Conservation (phyloP, 208 protist genomes). For the Crithidia sp. region DNA sequence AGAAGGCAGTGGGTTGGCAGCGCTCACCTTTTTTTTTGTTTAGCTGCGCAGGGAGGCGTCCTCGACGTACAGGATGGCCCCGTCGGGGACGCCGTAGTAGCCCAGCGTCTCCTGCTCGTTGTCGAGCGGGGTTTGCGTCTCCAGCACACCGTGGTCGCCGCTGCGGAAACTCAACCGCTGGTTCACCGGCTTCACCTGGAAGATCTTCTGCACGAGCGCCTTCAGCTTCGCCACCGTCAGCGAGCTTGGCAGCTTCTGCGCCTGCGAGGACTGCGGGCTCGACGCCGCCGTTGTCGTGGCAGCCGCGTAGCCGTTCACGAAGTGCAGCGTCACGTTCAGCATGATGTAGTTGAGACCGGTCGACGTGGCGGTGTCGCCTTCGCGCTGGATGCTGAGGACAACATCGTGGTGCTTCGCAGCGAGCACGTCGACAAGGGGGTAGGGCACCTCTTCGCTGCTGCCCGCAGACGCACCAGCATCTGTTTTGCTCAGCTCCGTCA, state of each 20-base stretch:
- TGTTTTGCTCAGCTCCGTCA: not conserved
- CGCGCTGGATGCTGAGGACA: conserved; percentile 77
- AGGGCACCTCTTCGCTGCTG: conserved; percentile 26
- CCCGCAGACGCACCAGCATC: not conserved
- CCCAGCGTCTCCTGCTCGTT: conserved; percentile 78
- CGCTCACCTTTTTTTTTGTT: not conserved
- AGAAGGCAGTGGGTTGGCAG: conserved; percentile 6
- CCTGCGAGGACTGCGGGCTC: conserved; percentile 4
- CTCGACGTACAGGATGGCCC: conserved; percentile 64
- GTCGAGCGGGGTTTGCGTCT: conserved; percentile 50
- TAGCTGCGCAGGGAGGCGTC: conserved; percentile 67
- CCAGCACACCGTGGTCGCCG: conserved; percentile 69
- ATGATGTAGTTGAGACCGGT: conserved; percentile 68
- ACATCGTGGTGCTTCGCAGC: conserved; percentile 86
- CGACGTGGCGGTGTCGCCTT: conserved; percentile 68
- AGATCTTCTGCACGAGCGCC: conserved; percentile 70
- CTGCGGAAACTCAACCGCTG: conserved; percentile 70
- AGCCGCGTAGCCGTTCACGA: conserved; percentile 49
- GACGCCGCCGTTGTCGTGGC: not conserved
- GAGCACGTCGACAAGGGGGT: conserved; percentile 65
- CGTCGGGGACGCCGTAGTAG: conserved; percentile 79
- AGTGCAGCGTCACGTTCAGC: conserved; percentile 69
- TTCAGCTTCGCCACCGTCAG: conserved; percentile 85
- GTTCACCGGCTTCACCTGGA: conserved; percentile 66
- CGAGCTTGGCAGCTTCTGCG: conserved; percentile 72